phyloP scores from a whole-genome alignment of 2,329 filamentous ascomycete genomes.

The Ophiostoma sp. region DNA sequence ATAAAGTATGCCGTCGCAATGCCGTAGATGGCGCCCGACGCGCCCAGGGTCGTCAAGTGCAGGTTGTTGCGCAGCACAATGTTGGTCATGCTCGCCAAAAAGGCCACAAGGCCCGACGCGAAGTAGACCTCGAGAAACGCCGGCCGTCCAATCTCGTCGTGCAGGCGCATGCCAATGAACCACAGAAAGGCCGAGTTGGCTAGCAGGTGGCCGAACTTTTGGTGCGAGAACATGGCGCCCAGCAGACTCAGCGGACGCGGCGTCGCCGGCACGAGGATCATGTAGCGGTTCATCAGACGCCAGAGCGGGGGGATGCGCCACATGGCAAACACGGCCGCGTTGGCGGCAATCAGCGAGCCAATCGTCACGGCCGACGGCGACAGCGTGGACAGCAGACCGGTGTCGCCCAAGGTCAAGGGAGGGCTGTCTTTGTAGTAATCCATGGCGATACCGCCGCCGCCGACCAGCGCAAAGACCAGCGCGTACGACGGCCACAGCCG shows the following conservation, averaged over 20 bases:
- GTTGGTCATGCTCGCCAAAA: conserved; percentile 51
- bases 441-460: conserved; percentile 35
- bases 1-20: conserved; percentile 58
- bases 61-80: conserved; percentile 45
- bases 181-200: conserved; percentile 62
- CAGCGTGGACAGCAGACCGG: conserved; percentile 54
- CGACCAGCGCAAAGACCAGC: conserved; percentile 43
- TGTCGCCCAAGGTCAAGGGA: conserved; percentile 25
- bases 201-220: conserved; percentile 53
- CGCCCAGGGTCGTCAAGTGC: conserved; percentile 55
- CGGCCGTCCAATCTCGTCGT: conserved; percentile 64
- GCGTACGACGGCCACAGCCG: conserved; percentile 52
- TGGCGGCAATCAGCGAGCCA: conserved; percentile 54
- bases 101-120: conserved; percentile 52
- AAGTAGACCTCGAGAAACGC: conserved; percentile 65
- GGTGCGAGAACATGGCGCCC: conserved; percentile 64
- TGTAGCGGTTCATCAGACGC: conserved; percentile 61
- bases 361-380: conserved; percentile 61
- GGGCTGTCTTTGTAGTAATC: background rate
- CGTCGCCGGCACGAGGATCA: conserved; percentile 59
- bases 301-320: conserved; percentile 64
- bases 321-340: conserved; percentile 49
- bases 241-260: conserved; percentile 58
- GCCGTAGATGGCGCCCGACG: conserved; percentile 59
- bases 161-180: conserved; percentile 60